Conservation (phyloP, 2,329 filamentous ascomycete genomes). For the Aspergillus ibericus region DNA sequence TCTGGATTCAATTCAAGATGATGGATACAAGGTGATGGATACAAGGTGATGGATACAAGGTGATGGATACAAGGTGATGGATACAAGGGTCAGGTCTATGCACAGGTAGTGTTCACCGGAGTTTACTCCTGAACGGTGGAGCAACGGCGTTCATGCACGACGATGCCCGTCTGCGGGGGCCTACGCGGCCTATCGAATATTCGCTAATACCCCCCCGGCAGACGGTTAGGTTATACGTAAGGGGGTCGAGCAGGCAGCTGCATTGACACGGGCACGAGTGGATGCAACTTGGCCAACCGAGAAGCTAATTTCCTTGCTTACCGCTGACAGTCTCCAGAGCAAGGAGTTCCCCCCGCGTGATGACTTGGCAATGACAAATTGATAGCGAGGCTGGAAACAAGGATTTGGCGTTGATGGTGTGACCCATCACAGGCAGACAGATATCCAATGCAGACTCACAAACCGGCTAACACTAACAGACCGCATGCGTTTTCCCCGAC, state of each 20-base stretch:
- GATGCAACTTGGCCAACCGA: background rate
- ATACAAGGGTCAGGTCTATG: no score
- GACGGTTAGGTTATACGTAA: background rate
- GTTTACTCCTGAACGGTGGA: background rate
- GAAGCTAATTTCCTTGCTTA: background rate
- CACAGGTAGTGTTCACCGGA: no score
- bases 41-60: background rate
- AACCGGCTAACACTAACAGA: slow-evolving; percentile 72
- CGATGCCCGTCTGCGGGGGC: background rate
- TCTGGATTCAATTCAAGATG: no score
- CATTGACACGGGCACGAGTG: background rate
- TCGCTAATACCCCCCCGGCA: background rate
- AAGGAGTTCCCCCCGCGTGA: background rate
- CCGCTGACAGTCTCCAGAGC: background rate
- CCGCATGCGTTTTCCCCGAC: slow-evolving; percentile 80
- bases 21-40: background rate
- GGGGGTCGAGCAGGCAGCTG: background rate
- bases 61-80: background rate
- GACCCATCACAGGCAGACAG: slow-evolving; percentile 2
- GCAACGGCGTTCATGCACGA: background rate
- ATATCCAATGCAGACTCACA: no score
- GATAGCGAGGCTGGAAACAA: background rate
- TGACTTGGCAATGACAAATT: background rate
- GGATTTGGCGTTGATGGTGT: background rate
- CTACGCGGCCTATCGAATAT: background rate